Base-by-base conservation (phyloP, 2,329 filamentous ascomycete genomes). In the Chaetomiaceae sp. region DNA sequence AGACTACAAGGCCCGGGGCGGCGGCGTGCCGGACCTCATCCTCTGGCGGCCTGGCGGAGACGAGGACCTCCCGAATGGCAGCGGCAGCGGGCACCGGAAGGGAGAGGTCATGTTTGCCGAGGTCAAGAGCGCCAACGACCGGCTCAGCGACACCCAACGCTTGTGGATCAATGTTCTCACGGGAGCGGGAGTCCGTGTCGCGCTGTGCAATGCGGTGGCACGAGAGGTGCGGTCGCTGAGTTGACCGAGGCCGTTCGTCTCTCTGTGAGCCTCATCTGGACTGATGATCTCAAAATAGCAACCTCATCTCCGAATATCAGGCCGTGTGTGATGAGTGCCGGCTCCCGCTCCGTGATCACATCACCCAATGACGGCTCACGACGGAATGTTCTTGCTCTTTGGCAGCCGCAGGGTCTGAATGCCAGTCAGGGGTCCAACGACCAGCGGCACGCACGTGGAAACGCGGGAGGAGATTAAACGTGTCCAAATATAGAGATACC, bases 121-220 rank as follows among this genome's bases (percentile, higher is more conserved):
- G 69, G 87, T 91, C 53, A 91, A 91, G 74, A 89, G 84, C 61
- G 85, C 84, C 67, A 96, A 96, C 70, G 94, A 99, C 76, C 83
- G 91, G 36, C 75, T 99, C 65, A 97, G 92, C 70, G 94, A 99
- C 74, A 95, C 91, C 17, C 94, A 99, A 73, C 77, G 94, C 62
- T 78, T 99, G 61, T 99, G 94, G 94, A 96, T 97, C 64, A 89
- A 97, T 75, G 90, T 96, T 7, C 77, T 99, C 49, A 87, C 85
- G 7, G 85, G 87, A 1, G 91, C 91, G 1, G 92, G 94, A 2
- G 80, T 97, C 36, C 82, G 79, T 61, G 92, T 97, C 25, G 91
- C 95, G 63, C 75, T 97, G 59, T 95, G 81, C 65, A 81, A 84
- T 66, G 82, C 81, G 12, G 70, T 81, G 34, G 80, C 80, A 36